Evolutionary conservation across 2,329 filamentous ascomycete genomes (phyloP).

Genomic region (Proliferodiscus dingleyae): DNA sequence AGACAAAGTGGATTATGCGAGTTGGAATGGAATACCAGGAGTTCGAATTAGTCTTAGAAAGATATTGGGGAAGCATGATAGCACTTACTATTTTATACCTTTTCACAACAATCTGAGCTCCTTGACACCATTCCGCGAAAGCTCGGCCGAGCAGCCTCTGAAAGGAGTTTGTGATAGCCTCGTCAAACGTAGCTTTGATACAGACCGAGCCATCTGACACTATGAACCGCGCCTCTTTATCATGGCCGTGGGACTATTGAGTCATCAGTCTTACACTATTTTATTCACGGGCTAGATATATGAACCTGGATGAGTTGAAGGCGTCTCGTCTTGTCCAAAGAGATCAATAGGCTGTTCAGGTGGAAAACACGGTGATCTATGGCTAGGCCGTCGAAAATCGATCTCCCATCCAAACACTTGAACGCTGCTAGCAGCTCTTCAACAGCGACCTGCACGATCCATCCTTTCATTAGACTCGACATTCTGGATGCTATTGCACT

Average conservation of each 20-base stretch:
- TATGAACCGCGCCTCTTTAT: conserved; percentile 1
- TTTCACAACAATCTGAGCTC: conserved; percentile 8
- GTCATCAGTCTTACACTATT: background rate
- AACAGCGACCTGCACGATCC: too few relatives aligned
- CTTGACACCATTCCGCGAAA: conserved; percentile 3
- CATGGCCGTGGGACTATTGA: conserved; percentile 2
- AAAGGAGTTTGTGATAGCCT: conserved; percentile 1
- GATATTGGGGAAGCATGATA: background rate
- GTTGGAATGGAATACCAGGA: conserved; percentile 2
- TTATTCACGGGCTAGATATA: background rate
- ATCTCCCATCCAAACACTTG: too few relatives aligned
- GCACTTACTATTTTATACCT: conserved; percentile 15
- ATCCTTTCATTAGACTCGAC: too few relatives aligned
- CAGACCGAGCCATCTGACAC: conserved; percentile 11
- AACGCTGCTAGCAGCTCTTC: too few relatives aligned
- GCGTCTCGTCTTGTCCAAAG: too few relatives aligned
- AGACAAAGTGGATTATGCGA: conserved; percentile 16
- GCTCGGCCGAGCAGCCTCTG: background rate
- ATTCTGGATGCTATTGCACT: too few relatives aligned
- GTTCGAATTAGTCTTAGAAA: conserved; percentile 1
- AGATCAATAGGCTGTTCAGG: too few relatives aligned
- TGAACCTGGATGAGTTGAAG: too few relatives aligned
- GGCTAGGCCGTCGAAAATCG: too few relatives aligned
- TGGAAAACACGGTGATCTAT: too few relatives aligned
- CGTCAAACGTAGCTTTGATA: conserved; percentile 10